phyloP scores from a whole-genome alignment of 1,284 basidiomycete genomes.

The Ganoderma lingzhi region DNA sequence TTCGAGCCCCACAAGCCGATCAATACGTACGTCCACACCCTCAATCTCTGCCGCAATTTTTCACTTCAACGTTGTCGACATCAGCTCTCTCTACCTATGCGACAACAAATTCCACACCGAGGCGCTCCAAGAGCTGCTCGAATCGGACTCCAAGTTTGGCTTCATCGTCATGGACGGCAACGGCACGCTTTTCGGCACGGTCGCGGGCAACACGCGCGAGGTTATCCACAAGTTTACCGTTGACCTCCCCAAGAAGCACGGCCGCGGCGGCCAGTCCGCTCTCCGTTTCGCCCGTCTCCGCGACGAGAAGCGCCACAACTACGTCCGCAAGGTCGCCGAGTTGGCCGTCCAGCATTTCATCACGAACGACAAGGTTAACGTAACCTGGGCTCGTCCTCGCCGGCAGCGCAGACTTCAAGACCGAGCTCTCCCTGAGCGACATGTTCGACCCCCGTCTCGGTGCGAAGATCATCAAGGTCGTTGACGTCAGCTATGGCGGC shows the following conservation, averaged over 20 bases:
- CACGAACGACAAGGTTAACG: conserved; percentile 98
- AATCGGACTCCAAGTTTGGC: conserved; percentile 97
- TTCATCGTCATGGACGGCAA: conserved; percentile 99
- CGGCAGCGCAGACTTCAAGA: conserved; percentile 99
- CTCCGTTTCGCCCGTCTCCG: conserved; percentile 99
- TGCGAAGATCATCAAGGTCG: conserved; percentile 95
- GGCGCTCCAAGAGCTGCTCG: conserved; percentile 94
- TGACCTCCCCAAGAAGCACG: conserved; percentile 99
- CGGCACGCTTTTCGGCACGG: conserved; percentile 94
- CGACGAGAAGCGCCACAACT: conserved; percentile 99
- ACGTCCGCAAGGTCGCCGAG: conserved; percentile 99
- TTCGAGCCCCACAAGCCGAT: conserved; percentile 99
- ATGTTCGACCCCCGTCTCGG: conserved; percentile 93
- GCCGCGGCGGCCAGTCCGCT: conserved; percentile 99
- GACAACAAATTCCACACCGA: conserved; percentile 99
- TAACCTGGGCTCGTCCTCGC: conserved; percentile 97
- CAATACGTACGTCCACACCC: conserved; percentile 80
- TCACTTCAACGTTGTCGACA: neutral
- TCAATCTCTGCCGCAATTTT: neutral
- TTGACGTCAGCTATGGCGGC: conserved; percentile 98
- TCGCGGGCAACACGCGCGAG: conserved; percentile 97
- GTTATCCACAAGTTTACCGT: conserved; percentile 99
- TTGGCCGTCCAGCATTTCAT: conserved; percentile 98
- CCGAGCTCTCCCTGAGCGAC: conserved; percentile 95
- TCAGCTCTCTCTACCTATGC: conserved; percentile 95